phyloP scores from a whole-genome alignment of 1,139 yeast species.

The Keqinozyma sinolaborantium region DNA sequence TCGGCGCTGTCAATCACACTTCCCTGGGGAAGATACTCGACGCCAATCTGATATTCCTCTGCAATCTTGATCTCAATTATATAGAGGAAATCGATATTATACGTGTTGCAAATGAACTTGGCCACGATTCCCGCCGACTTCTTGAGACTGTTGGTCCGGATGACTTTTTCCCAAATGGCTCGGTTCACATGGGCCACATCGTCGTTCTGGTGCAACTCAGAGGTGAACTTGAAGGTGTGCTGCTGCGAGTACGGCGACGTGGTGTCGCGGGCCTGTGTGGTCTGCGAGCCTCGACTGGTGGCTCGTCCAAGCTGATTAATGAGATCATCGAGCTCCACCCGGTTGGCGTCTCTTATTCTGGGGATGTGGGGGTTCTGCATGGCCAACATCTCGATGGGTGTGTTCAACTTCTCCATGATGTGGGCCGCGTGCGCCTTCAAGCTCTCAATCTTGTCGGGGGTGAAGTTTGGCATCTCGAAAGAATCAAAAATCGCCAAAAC shows the following conservation, averaged over 20 bases:
- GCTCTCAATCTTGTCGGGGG: conserved; percentile 25
- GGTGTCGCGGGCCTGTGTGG: conserved; percentile 59
- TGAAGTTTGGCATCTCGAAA: conserved; percentile 35
- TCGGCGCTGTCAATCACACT: conserved; percentile 42
- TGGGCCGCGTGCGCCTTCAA: conserved; percentile 38
- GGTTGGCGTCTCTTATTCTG: conserved; percentile 3
- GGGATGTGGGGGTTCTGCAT: conserved; percentile 5
- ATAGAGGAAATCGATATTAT: conserved; percentile 49
- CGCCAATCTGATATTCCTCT: conserved; percentile 37
- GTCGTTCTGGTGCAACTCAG: conserved; percentile 13
- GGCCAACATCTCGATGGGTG: conserved; percentile 21
- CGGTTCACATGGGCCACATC: conserved; percentile 14
- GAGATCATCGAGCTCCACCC: conserved; percentile 19
- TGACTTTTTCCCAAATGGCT: conserved; percentile 35
- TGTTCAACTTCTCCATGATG: conserved; percentile 40
- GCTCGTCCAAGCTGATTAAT: conserved; percentile 50
- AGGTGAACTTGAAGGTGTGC: conserved; percentile 37
- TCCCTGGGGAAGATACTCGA: conserved; percentile 39
- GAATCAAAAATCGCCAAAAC: conserved; percentile 59
- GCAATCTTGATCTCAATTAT: conserved; percentile 55
- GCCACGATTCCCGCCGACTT: conserved; percentile 42
- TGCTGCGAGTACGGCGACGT: conserved; percentile 53
- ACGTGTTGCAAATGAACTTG: conserved; percentile 32
- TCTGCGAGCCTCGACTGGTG: conserved; percentile 36
- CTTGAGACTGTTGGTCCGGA: conserved; percentile 38